phyloP scores from a whole-genome alignment of 805 yeast genomes.

The Wickerhamomyces rabaulensis region DNA sequence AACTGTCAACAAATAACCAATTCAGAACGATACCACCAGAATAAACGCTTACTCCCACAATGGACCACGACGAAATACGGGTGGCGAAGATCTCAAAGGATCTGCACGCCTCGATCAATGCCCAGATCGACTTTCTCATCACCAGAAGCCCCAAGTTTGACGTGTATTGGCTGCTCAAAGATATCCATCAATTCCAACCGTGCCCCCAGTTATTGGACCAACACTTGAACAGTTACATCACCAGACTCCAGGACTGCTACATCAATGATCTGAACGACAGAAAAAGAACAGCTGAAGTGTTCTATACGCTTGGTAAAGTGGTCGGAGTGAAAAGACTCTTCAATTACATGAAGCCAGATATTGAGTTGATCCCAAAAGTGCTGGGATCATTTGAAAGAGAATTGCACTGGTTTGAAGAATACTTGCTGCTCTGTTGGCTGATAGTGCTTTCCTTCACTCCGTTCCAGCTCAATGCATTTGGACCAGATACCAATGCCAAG shows the following conservation, averaged over 20 bases:
- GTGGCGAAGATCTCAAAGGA: constrained; percentile 25
- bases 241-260: constrained; percentile 26
- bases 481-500: constrained; percentile 23
- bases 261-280: constrained; percentile 1
- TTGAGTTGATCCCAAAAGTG: constrained; percentile 40
- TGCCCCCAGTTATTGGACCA: constrained; percentile 47
- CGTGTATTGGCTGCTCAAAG: constrained; percentile 10
- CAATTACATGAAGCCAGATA: constrained; percentile 57
- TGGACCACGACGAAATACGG: constrained; percentile 29
- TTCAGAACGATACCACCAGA: too few relatives aligned
- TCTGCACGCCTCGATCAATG: constrained; percentile 3
- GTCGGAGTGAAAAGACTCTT: constrained; percentile 59
- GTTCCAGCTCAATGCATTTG: constrained; percentile 47
- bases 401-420: constrained; percentile 41
- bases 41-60: constrained; percentile 2
- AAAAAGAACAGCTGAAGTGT: constrained; percentile 22
- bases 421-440: constrained; percentile 63
- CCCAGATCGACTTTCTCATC: constrained; percentile 3
- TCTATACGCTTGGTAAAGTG: constrained; percentile 61
- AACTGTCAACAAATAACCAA: too few relatives aligned
- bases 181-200: constrained; percentile 47
- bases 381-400: constrained; percentile 19
- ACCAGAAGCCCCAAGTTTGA: background rate
- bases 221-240: constrained; percentile 30
- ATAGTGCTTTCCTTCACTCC: constrained; percentile 69